phyloP scores from a whole-genome alignment of 2,329 filamentous ascomycete species.

The Fusarium sp. region DNA sequence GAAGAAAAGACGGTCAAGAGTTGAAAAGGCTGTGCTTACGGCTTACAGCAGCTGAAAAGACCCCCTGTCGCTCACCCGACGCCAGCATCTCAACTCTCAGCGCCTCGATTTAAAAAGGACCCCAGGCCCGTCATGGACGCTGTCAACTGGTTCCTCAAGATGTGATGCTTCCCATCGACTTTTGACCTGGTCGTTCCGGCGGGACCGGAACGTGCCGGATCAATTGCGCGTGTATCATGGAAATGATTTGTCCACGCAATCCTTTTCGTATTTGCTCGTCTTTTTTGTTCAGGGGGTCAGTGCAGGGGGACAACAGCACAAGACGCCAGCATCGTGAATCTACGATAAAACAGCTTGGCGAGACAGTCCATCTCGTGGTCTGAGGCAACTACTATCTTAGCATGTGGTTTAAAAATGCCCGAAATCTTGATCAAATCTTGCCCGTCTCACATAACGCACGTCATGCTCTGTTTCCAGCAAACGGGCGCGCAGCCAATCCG shows the following conservation, averaged over 20 bases:
- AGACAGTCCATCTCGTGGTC: background rate
- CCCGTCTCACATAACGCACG: slow-evolving; percentile 26
- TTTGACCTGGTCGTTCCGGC: background rate
- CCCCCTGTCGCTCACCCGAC: slow-evolving; percentile 9
- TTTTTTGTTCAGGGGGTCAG: background rate
- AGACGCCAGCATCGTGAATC: background rate
- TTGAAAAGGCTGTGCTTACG: background rate
- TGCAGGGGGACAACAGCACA: slow-evolving; percentile 1
- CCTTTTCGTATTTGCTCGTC: background rate
- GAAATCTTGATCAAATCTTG: slow-evolving; percentile 23
- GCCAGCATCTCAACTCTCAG: background rate
- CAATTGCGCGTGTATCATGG: background rate
- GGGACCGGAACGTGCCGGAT: slow-evolving; percentile 11
- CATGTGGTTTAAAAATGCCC: slow-evolving; percentile 4
- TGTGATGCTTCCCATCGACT: background rate
- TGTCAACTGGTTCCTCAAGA: background rate
- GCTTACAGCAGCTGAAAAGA: background rate
- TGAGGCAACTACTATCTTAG: background rate
- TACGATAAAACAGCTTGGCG: background rate
- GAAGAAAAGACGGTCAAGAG: slow-evolving; percentile 7
- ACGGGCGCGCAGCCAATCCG: slow-evolving; percentile 39
- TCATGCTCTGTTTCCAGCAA: slow-evolving; percentile 31
- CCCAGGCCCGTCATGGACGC: background rate
- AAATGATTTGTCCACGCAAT: background rate
- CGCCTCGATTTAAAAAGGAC: background rate